These are phyloP conservation scores for Populus pruinosa DNA, from an alignment of 345 rosid species.

Conservation along the genomic window DNA sequence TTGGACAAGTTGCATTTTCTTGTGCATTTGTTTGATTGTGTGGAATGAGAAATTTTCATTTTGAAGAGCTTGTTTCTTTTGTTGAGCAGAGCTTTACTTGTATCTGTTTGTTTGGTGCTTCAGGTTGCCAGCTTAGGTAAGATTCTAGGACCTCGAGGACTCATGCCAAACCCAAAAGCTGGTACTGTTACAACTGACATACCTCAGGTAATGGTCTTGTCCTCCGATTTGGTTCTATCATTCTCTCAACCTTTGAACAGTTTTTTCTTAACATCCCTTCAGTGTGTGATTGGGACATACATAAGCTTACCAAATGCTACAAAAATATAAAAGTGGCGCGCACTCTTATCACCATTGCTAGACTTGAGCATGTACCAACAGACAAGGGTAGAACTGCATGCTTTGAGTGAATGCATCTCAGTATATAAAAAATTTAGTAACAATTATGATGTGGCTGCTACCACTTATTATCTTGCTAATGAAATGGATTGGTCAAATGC, in stretches of 20 bases:
- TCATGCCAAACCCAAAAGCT: slow-evolving; percentile 99
- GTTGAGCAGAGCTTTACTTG: not conserved
- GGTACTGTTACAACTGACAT: slow-evolving; percentile 86
- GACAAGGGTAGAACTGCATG: not conserved
- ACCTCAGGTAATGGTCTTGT: slow-evolving; percentile 58
- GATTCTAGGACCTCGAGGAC: slow-evolving; percentile 97
- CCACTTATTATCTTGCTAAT: not conserved
- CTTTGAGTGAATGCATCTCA: no score
- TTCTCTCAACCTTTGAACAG: not conserved
- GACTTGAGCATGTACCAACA: not conserved
- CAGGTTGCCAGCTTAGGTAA: slow-evolving; percentile 96
- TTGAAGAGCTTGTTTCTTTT: not conserved
- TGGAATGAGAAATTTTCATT: not conserved
- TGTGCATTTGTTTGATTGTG: not conserved
- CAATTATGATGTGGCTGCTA: not conserved
- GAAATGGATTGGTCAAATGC: not conserved
- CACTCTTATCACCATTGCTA: not conserved
- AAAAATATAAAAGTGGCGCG: not conserved
- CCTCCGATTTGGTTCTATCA: not conserved
- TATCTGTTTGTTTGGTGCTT: slow-evolving; percentile 18
- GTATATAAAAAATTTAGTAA: not conserved
- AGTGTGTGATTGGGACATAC: not conserved
- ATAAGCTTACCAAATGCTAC: not conserved
- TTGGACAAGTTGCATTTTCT: not conserved
- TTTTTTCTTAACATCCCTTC: not conserved